These are phyloP conservation scores for Scedosporium dehoogii DNA, from an alignment of 2,329 filamentous ascomycete species.

Conservation along the genomic window DNA sequence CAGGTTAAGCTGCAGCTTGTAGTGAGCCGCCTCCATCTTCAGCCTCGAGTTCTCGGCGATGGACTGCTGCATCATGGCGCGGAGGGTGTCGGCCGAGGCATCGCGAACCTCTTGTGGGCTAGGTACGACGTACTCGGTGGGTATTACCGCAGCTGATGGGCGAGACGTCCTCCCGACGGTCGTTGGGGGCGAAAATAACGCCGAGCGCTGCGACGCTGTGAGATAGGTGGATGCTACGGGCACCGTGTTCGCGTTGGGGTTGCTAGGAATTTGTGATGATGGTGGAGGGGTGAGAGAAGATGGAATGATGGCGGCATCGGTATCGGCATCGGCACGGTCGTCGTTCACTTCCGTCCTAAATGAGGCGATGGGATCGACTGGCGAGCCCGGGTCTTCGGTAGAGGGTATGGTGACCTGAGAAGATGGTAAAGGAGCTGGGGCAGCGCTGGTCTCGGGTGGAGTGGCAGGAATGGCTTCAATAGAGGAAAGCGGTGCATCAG, in stretches of 20 bases:
- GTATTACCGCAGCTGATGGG: slow-evolving; percentile 10
- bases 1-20: slow-evolving; percentile 82
- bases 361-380: slow-evolving; percentile 35
- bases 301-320: slow-evolving; percentile 48
- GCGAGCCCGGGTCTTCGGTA: slow-evolving; percentile 45
- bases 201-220: slow-evolving; percentile 32
- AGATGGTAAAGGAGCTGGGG: slow-evolving; percentile 16
- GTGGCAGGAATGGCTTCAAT: slow-evolving; percentile 6
- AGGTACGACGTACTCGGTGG: slow-evolving; percentile 36
- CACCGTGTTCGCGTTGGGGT: slow-evolving; percentile 15
- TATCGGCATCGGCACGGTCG: slow-evolving; percentile 40
- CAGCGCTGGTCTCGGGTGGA: neutral
- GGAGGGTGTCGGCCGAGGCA: slow-evolving; percentile 45
- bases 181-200: slow-evolving; percentile 42
- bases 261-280: neutral
- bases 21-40: slow-evolving; percentile 79
- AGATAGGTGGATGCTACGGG: slow-evolving; percentile 12
- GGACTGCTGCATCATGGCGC: slow-evolving; percentile 42
- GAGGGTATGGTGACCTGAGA: slow-evolving; percentile 48
- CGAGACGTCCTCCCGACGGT: slow-evolving; percentile 5
- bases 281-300: slow-evolving; percentile 16
- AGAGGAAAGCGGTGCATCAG: neutral
- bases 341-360: slow-evolving; percentile 42
- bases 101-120: slow-evolving; percentile 39
- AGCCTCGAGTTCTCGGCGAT: slow-evolving; percentile 48